These are phyloP conservation scores for Willaertia magna DNA, from an alignment of 208 protist species.

Conservation along the genomic window DNA sequence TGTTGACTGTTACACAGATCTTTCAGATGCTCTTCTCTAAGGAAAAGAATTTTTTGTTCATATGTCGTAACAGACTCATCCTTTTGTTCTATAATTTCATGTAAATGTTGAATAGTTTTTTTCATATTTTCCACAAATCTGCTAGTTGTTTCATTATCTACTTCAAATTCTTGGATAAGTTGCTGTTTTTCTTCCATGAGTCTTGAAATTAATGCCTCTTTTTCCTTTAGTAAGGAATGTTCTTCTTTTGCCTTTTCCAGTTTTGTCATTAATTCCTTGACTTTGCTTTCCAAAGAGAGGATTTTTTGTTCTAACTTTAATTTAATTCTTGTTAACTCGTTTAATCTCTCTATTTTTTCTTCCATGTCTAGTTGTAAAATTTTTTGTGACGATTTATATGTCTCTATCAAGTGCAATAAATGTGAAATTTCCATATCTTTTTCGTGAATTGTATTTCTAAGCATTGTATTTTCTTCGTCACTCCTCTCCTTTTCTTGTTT, in stretches of 20 bases:
- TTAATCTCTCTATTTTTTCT: background rate
- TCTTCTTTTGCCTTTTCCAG: background rate
- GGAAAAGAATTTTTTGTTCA: background rate
- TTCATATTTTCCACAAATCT: background rate
- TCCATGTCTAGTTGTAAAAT: background rate
- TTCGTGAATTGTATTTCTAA: background rate
- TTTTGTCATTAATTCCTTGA: background rate
- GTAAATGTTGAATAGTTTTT: background rate
- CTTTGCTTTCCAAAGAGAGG: background rate
- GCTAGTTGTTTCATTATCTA: background rate
- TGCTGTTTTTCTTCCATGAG: background rate
- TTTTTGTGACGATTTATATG: background rate
- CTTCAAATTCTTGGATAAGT: background rate
- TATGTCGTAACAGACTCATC: background rate
- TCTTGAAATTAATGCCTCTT: background rate
- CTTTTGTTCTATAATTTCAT: background rate
- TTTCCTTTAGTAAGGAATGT: background rate
- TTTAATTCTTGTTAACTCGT: background rate
- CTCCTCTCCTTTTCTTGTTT: background rate
- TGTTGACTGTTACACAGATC: background rate
- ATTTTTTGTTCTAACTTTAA: background rate
- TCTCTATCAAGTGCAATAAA: background rate
- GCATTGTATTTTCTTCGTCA: background rate
- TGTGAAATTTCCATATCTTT: background rate
- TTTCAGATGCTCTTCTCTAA: background rate